These are phyloP conservation scores for Calamus simplicifolius DNA, from an alignment of 176 grass and related monocot genomes.

Conservation along the genomic window DNA sequence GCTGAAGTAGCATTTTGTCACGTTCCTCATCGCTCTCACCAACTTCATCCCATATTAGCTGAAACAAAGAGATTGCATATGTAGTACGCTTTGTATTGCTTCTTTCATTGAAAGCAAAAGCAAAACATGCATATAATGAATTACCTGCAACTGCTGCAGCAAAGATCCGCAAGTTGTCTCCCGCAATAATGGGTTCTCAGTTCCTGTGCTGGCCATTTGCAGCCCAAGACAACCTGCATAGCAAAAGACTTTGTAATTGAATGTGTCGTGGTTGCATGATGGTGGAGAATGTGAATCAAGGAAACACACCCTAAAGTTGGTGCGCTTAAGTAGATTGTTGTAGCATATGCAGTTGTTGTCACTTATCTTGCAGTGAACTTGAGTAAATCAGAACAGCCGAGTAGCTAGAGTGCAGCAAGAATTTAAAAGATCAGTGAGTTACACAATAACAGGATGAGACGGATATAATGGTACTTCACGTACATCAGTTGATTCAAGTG, in stretches of 20 bases:
- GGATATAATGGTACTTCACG: too few species aligned
- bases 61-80: slow-evolving; percentile 28
- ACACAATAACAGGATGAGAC: too few species aligned
- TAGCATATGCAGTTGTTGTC: too few species aligned
- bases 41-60: slow-evolving; percentile 97
- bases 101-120: neutral
- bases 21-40: slow-evolving; percentile 78
- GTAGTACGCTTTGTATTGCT: neutral
- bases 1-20: slow-evolving; percentile 79
- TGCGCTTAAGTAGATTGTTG: too few species aligned
- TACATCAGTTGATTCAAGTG: too few species aligned
- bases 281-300: neutral
- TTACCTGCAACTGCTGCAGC: slow-evolving; percentile 81
- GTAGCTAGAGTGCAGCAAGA: too few species aligned
- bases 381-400: too few species aligned
- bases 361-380: too few species aligned
- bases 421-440: too few species aligned
- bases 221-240: slow-evolving; percentile 36
- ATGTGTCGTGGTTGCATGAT: neutral
- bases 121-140: neutral
- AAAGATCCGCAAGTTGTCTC: slow-evolving; percentile 75
- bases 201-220: slow-evolving; percentile 60
- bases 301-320: neutral
- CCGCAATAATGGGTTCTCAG: slow-evolving; percentile 56
- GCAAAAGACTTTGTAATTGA: neutral